These are phyloP conservation scores for Gentiana dahurica DNA, from an alignment of 257 asterid genomes.

Conservation along the genomic window DNA sequence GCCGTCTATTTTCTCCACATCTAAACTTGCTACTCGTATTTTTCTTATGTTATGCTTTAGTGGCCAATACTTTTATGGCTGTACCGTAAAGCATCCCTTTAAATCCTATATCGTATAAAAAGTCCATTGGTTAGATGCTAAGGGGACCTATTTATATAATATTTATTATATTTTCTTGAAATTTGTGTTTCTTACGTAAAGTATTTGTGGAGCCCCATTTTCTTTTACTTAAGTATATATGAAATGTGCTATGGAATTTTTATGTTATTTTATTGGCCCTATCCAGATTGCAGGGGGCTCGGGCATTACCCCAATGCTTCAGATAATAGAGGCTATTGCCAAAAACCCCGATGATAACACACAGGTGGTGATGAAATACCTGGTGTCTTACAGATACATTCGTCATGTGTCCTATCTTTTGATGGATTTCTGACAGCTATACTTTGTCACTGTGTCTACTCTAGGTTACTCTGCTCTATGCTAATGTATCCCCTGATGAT, in stretches of 20 bases:
- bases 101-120: too few relatives aligned
- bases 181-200: slow-evolving; percentile 1
- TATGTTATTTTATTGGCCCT: neutral
- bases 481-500: slow-evolving; percentile 93
- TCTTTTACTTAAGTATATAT: neutral
- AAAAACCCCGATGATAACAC: slow-evolving; percentile 90
- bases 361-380: slow-evolving; percentile 30
- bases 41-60: too few relatives aligned
- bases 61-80: too few relatives aligned
- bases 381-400: neutral
- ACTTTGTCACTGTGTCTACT: slow-evolving; percentile 11
- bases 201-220: neutral
- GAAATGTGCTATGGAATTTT: slow-evolving; percentile 4
- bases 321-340: slow-evolving; percentile 78
- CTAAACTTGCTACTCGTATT: too few relatives aligned
- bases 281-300: slow-evolving; percentile 88
- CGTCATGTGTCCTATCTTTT: neutral
- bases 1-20: too few relatives aligned
- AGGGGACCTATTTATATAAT: too few relatives aligned
- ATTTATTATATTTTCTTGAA: neutral
- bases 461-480: slow-evolving; percentile 81
- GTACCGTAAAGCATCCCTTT: too few relatives aligned
- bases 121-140: too few relatives aligned
- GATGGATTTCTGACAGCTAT: slow-evolving; percentile 1
- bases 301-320: slow-evolving; percentile 99